Base-by-base conservation (phyloP, 2,329 filamentous ascomycete genomes). In the Trichophyton schoenleinii region DNA sequence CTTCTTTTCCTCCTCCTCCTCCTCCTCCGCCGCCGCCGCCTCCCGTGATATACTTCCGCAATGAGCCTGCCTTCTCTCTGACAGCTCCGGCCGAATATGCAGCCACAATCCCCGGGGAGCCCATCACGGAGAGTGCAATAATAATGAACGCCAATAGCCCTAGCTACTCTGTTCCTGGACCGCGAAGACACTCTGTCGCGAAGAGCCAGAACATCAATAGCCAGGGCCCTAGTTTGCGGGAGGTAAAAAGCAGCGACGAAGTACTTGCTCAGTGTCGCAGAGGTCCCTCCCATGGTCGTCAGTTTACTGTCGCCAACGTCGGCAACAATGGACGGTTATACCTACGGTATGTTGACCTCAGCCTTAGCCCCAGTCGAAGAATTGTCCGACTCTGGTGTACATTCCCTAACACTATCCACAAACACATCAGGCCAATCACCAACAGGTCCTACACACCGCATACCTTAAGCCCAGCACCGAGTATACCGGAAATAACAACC, bases 311-410 rank as follows among this genome's bases (percentile, higher is more conserved):
- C 60, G 84, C 86, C 58, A 91, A 91, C 72, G 88, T 92, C 63
- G 88, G 88, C 25, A 88, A 90, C 70, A 90, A 91, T 74, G 88
- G 88, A 44, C 85, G 86, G 70, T 89, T 92, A 73, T 92, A 90
- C 73, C 72, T 92, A 66, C 88, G 87, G 87, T 91, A 83, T 70
- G 82, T 69, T 44, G 41, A 63, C 64, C 34, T 38, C 34, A 38
- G 34, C 34, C 34, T 38, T 13, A 38, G 34, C 34, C 34, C 34
- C 9, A 13, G 34, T 38, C 34, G 34, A 38, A 9, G 34, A 38
- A 38, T 38, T 38, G 11, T 38, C 34, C n/a, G 41, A 7, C 41
- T 44, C 15, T 18, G 41, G 41, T 44, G 6, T 44, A 44, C 41
- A n/a, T 44, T n/a, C n/a, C 15, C 28, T 53, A 53, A 53, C 49